Base-by-base conservation (phyloP, 352 stramenopile genomes). In the Globisporangium iwayamae region DNA sequence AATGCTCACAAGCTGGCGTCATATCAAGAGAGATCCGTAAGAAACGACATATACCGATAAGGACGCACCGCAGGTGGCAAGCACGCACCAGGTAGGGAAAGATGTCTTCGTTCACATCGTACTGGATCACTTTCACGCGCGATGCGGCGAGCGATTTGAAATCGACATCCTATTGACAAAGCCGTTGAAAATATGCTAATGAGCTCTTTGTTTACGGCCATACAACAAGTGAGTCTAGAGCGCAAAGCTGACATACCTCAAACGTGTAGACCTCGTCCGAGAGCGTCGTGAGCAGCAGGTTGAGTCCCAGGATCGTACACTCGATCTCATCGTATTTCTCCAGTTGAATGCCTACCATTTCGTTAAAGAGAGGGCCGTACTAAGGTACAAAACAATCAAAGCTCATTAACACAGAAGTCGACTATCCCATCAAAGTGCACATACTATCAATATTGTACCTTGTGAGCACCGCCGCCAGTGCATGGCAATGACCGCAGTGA, bases 241-340 rank as follows among this genome's bases (percentile, higher is more conserved):
- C 32, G 34, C 0, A 36, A 57, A 10, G 20, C 0, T 22, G 3
- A 3, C 10, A 20, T 56, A 97, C 93, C 76, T 98, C 90, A 75
- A 98, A 99, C 32, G 97, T 99, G 73, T 98, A 99, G 62, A 98
- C 98, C 89, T 99, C 97, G 62, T 98, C 94, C 0, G 95, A 86
- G 10, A 99, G 79, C 61, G 96, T 98, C 18, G 91, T 96, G 46
- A 99, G 79, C 16, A 99, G 78, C 69, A 99, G 98, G 78, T 99
- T 96, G 74, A 99, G 96, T 3, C 97, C 97, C 39, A 95, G 76
- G 66, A 99, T 97, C 32, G 98, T 90, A 72, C 94, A 98, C 63
- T 98, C 90, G 69, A 99, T 96, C 78, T 99, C 97, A 34, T 94
- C 85, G 56, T 90, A 90, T 52, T 91, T 94, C 30, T 93, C 78